A percentile compares a stretch with the other conserved stretches of the same genome.
Conservation (phyloP, 2,329 filamentous ascomycete species). For the Cytospora piceicola region DNA sequence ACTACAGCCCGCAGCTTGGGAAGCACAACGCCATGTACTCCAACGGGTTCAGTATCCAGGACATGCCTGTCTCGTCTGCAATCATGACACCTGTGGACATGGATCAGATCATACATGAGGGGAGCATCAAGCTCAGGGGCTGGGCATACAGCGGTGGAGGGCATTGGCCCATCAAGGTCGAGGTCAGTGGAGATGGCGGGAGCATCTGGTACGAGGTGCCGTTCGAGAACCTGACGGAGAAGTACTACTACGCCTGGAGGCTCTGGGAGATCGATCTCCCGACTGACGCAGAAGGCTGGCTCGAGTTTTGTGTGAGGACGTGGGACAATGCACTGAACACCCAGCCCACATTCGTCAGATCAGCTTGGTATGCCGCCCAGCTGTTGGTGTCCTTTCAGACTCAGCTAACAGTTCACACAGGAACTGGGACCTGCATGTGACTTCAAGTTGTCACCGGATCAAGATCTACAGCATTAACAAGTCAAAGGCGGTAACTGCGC, state of each 20-base stretch:
- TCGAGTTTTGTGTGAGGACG: slow-evolving; percentile 61
- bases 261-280: slow-evolving; percentile 67
- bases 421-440: slow-evolving; percentile 71
- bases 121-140: slow-evolving; percentile 59
- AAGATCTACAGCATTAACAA: slow-evolving; percentile 66
- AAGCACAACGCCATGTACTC: slow-evolving; percentile 66
- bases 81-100: slow-evolving; percentile 68
- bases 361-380: slow-evolving; percentile 49
- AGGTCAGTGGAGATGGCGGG: slow-evolving; percentile 66
- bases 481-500: slow-evolving; percentile 50
- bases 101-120: slow-evolving; percentile 64
- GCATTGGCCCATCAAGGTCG: slow-evolving; percentile 64
- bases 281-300: slow-evolving; percentile 64
- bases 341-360: slow-evolving; percentile 58
- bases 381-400: not conserved
- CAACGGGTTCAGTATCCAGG: slow-evolving; percentile 69
- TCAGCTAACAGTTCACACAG: slow-evolving; percentile 32
- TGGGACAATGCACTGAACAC: slow-evolving; percentile 68
- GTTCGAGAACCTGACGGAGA: slow-evolving; percentile 60
- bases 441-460: slow-evolving; percentile 63
- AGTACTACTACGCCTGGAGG: slow-evolving; percentile 67
- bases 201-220: slow-evolving; percentile 68
- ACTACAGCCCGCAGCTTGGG: slow-evolving; percentile 69
- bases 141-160: slow-evolving; percentile 65
- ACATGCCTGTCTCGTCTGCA: slow-evolving; percentile 70